These are phyloP conservation scores for Miscanthus lutarioriparius DNA, from an alignment of 176 grass and related monocot species.

Conservation along the genomic window DNA sequence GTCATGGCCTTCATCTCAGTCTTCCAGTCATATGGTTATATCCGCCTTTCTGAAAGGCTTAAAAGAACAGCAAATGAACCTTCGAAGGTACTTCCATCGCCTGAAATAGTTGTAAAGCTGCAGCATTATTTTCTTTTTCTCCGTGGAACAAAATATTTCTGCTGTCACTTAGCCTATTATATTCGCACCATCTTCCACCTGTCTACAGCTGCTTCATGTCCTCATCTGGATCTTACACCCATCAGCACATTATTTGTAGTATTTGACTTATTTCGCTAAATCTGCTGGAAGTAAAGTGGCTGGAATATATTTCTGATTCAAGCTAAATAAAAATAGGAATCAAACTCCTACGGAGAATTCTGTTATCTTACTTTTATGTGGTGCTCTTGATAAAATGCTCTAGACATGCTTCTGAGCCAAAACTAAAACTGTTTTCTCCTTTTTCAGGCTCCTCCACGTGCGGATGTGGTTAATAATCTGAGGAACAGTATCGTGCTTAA, in stretches of 20 bases:
- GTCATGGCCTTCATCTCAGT: conserved; percentile 50
- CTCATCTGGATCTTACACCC: background rate
- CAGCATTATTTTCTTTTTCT: background rate
- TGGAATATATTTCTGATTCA: background rate
- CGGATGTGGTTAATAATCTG: conserved; percentile 74
- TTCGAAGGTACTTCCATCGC: conserved; percentile 44
- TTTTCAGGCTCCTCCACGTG: conserved; percentile 79
- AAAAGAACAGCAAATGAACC: conserved; percentile 60
- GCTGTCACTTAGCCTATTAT: background rate
- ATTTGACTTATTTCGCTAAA: background rate
- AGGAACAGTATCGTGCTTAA: conserved; percentile 75
- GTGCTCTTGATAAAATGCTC: background rate
- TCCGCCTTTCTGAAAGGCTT: conserved; percentile 58
- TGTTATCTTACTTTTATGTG: background rate
- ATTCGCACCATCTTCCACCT: background rate
- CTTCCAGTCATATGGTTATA: conserved; percentile 68
- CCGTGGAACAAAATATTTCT: background rate
- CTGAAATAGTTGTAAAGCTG: background rate
- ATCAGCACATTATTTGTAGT: background rate
- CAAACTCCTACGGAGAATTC: background rate
- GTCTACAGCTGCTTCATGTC: background rate
- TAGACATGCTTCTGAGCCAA: background rate
- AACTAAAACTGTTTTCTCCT: background rate
- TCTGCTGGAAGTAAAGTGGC: conserved; percentile 2
- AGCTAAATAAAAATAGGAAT: background rate